phyloP scores from a whole-genome alignment of 176 grass and related monocot genomes.

The Lolium perenne region DNA sequence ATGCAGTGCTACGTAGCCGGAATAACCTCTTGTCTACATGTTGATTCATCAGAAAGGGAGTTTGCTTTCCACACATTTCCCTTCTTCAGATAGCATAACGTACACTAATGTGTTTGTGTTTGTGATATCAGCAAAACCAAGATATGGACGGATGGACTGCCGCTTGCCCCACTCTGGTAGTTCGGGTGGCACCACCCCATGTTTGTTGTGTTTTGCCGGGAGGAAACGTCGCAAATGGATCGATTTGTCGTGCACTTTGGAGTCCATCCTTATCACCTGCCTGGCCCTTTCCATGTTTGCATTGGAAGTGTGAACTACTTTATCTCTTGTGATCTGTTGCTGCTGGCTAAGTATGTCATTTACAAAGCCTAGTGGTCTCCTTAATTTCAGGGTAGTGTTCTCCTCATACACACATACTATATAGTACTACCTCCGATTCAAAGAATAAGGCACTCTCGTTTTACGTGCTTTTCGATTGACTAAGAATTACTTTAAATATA shows the following conservation, averaged over 20 bases:
- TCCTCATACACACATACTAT: slow-evolving; percentile 43
- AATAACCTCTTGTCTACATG: slow-evolving; percentile 20
- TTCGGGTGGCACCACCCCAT: slow-evolving; percentile 51
- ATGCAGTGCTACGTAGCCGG: neutral
- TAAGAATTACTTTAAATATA: no score
- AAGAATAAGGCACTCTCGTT: no score
- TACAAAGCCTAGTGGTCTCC: slow-evolving; percentile 52
- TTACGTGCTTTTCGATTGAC: no score
- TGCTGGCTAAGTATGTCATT: neutral
- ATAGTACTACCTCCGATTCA: no score
- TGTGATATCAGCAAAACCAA: slow-evolving; percentile 11
- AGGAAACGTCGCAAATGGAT: slow-evolving; percentile 37
- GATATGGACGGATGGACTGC: slow-evolving; percentile 29
- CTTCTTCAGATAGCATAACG: neutral
- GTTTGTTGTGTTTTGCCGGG: slow-evolving; percentile 45
- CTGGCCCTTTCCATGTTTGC: slow-evolving; percentile 40
- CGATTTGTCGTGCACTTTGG: slow-evolving; percentile 42
- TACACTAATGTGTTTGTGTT: neutral
- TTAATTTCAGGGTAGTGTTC: slow-evolving; percentile 72
- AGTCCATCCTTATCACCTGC: slow-evolving; percentile 36
- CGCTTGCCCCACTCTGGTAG: slow-evolving; percentile 23
- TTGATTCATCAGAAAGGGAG: slow-evolving; percentile 19
- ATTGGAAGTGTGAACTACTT: slow-evolving; percentile 20
- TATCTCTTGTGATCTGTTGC: slow-evolving; percentile 27
- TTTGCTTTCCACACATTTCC: neutral